Evolutionary conservation across 2,329 filamentous ascomycete species (phyloP), one percentile per base, ranked within the genome.

Genomic region (Herpomyces periplanetae): DNA sequence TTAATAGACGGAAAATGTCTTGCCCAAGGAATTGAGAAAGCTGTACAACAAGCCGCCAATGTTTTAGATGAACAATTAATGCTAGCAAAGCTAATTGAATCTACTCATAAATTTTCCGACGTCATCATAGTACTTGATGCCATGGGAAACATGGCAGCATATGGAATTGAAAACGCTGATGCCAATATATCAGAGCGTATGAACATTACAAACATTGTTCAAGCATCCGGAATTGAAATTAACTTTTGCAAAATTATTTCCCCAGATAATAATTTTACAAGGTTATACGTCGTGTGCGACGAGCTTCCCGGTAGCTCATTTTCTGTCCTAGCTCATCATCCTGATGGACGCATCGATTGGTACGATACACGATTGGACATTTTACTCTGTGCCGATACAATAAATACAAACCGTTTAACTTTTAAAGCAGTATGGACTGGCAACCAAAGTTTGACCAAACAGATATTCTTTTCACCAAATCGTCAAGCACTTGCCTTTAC

Each of bases 141-240:
- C n/a, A 44, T 49, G 18, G 75, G 75, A 1, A 58, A 60, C 27
- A 68, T 91, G 62, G 71, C 66, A 15, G 69, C 68, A 0, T 88
- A 75, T 66, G 75, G 69, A 1, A 41, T 96, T 21, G 73, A 91
- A 34, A 73, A 75, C 31, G 51, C 85, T 9, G 61, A 63, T 13
- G 58, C 53, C 28, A 68, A 60, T 31, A 43, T 47, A 13, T 54
- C 52, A 27, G 53, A 52, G 23, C 45, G 50, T 3, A 47, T 55
- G 11, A 56, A 59, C 25, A 52, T 75, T n/a, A 84, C 80, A 42
- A 80, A 69, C 31, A 59, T 88, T 27, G 57, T 68, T 1, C 65
- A 84, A 30, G 51, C 73, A 11, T 54, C 65, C 30, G 49, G 49
- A 2, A 27, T 60, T 22, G 34, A 30, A 24, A 22, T 40, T 11